A percentile compares a stretch with the other conserved stretches of the same genome.
Evolutionary conservation across 108 stramenopile genomes (phyloP).

Genomic region (Discostella pseudostelligera): DNA sequence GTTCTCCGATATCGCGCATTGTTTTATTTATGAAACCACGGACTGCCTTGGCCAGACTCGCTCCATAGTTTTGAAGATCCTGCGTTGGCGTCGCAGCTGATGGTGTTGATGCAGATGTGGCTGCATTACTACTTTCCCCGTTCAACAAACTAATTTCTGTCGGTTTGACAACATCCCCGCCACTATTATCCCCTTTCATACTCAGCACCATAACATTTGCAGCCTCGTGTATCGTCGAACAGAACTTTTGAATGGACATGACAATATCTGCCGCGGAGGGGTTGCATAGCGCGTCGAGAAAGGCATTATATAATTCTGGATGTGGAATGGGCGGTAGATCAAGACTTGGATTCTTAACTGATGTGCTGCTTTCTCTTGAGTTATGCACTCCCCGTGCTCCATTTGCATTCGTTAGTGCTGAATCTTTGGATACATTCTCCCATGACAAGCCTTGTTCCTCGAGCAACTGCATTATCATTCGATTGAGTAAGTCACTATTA

Average conservation of each 20-base stretch:
- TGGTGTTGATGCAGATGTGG: not conserved
- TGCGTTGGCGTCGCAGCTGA: not conserved
- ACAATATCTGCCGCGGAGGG: constrained; percentile 42
- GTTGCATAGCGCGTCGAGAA: constrained; percentile 31
- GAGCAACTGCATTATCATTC: constrained; percentile 20
- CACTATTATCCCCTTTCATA: constrained; percentile 14
- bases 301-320: constrained; percentile 19
- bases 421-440: constrained; percentile 24
- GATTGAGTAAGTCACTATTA: constrained; percentile 7
- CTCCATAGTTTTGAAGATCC: constrained; percentile 14
- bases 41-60: constrained; percentile 33
- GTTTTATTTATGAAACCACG: constrained; percentile 36
- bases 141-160: constrained; percentile 6
- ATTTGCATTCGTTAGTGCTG: not conserved
- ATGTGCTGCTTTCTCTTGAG: not conserved
- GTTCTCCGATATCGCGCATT: constrained; percentile 31
- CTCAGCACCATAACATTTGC: constrained; percentile 31
- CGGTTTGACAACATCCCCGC: not conserved
- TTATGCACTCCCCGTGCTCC: too few relatives aligned
- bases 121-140: not conserved
- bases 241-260: constrained; percentile 44
- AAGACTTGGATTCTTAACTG: not conserved
- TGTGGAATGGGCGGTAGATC: constrained; percentile 11
- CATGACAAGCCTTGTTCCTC: constrained; percentile 28
- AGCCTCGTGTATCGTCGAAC: constrained; percentile 45